Percentiles rank a stretch among this genome's conserved stretches.
Evolutionary conservation across 2,329 filamentous ascomycete genomes (phyloP).

Genomic region (Trichoderma sp.): DNA sequence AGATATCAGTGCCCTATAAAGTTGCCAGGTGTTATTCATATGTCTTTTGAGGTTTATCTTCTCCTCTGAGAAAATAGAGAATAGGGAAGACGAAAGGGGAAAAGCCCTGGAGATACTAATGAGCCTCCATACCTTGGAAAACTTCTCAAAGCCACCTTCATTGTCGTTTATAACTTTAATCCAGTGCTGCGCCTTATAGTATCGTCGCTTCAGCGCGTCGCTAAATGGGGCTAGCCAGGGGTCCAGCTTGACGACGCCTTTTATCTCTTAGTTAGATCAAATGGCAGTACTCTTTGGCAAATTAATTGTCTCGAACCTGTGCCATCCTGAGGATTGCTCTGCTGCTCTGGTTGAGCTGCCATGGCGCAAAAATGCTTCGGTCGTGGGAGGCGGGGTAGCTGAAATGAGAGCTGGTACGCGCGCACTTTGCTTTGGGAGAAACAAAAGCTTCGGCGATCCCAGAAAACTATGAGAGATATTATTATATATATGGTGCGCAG

Average conservation of each 20-base stretch:
- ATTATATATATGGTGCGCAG: background rate
- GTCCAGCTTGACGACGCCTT: constrained; percentile 89
- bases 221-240: constrained; percentile 87
- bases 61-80: too few relatives aligned
- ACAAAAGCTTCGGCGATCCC: background rate
- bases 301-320: constrained; percentile 11
- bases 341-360: constrained; percentile 3
- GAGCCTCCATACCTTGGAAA: constrained; percentile 65
- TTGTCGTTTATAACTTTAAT: constrained; percentile 77
- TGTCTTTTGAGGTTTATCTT: background rate
- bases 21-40: constrained; percentile 13
- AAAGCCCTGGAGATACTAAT: constrained; percentile 27
- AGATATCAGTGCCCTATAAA: constrained; percentile 76
- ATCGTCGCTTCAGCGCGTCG: constrained; percentile 74
- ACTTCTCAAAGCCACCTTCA: constrained; percentile 90
- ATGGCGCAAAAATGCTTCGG: constrained; percentile 4
- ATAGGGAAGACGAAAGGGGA: background rate
- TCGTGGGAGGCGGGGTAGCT: constrained; percentile 20
- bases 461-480: constrained; percentile 10
- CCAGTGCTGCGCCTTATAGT: constrained; percentile 79
- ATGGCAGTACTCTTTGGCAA: background rate
- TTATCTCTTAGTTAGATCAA: constrained; percentile 27
- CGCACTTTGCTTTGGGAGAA: background rate
- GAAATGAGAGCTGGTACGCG: constrained; percentile 4
- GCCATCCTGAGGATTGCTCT: constrained; percentile 11